Percentiles rank a stretch among this genome's conserved stretches.
These are phyloP conservation scores for Beauveria rudraprayagi DNA, from an alignment of 2,329 filamentous ascomycete species.

Conservation along the genomic window DNA sequence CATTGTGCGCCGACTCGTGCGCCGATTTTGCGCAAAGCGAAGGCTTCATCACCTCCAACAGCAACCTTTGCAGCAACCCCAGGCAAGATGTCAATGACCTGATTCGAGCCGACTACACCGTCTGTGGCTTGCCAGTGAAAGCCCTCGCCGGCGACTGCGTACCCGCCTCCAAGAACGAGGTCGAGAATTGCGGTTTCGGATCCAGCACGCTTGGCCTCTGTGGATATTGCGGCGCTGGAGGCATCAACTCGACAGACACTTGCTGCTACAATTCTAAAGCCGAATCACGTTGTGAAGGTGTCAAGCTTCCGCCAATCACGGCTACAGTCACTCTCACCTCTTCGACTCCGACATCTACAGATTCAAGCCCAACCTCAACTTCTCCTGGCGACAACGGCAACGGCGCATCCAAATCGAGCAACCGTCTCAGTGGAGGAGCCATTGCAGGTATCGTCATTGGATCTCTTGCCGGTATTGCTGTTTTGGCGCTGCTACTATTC, in stretches of 20 bases:
- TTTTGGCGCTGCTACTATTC: slow-evolving; percentile 64
- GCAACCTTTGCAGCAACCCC: slow-evolving; percentile 61
- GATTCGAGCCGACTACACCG: slow-evolving; percentile 86
- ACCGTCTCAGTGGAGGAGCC: slow-evolving; percentile 63
- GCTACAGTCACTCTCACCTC: slow-evolving; percentile 55
- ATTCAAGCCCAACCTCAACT: slow-evolving; percentile 33
- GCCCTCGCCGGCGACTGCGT: slow-evolving; percentile 73
- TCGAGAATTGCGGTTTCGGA: slow-evolving; percentile 76
- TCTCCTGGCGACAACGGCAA: slow-evolving; percentile 19
- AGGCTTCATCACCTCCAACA: slow-evolving; percentile 70
- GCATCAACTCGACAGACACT: slow-evolving; percentile 86
- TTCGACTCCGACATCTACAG: slow-evolving; percentile 23
- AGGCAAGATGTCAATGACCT: slow-evolving; percentile 59
- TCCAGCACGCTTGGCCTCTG: slow-evolving; percentile 69
- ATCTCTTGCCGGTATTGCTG: slow-evolving; percentile 58
- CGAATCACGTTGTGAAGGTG: slow-evolving; percentile 62
- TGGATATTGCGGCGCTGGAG: slow-evolving; percentile 74
- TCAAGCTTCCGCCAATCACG: slow-evolving; percentile 70
- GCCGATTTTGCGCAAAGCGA: slow-evolving; percentile 84
- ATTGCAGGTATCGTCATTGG: slow-evolving; percentile 91
- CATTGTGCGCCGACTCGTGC: slow-evolving; percentile 85
- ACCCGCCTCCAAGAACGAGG: slow-evolving; percentile 69
- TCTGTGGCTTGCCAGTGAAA: slow-evolving; percentile 75
- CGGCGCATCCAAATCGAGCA: slow-evolving; percentile 16
- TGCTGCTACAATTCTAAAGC: slow-evolving; percentile 82